phyloP scores from a whole-genome alignment of 2,329 filamentous ascomycete genomes.

The Apiospora saccharicola region DNA sequence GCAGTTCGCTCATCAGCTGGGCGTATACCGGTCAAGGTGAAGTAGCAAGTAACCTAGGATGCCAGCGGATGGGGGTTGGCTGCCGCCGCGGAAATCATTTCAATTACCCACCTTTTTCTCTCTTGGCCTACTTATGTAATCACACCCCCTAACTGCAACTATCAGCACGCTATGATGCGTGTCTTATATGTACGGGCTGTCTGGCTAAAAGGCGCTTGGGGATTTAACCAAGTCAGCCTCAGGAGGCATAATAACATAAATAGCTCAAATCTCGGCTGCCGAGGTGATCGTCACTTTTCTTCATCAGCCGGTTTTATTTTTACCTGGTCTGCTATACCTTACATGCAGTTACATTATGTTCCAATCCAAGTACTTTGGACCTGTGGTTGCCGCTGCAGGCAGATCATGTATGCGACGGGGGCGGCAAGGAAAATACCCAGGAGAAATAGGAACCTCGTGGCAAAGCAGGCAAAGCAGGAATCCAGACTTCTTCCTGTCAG shows the following conservation, averaged over 20 bases:
- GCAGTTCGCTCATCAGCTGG: background rate
- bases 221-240: background rate
- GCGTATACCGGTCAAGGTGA: background rate
- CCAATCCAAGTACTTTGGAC: background rate
- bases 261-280: background rate
- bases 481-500: background rate
- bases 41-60: background rate
- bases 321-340: background rate
- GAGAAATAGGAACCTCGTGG: constrained; percentile 4
- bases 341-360: background rate
- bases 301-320: background rate
- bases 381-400: background rate
- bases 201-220: background rate
- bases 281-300: background rate
- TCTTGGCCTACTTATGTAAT: background rate
- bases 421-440: background rate
- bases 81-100: background rate
- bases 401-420: constrained; percentile 4
- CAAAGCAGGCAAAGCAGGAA: background rate
- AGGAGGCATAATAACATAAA: background rate
- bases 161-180: constrained; percentile 1
- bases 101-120: background rate
- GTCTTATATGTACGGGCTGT: background rate
- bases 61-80: background rate
- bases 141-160: background rate